Evolutionary conservation across 2,329 filamentous ascomycete genomes (phyloP).

Genomic region (Pseudocercospora fuligena): DNA sequence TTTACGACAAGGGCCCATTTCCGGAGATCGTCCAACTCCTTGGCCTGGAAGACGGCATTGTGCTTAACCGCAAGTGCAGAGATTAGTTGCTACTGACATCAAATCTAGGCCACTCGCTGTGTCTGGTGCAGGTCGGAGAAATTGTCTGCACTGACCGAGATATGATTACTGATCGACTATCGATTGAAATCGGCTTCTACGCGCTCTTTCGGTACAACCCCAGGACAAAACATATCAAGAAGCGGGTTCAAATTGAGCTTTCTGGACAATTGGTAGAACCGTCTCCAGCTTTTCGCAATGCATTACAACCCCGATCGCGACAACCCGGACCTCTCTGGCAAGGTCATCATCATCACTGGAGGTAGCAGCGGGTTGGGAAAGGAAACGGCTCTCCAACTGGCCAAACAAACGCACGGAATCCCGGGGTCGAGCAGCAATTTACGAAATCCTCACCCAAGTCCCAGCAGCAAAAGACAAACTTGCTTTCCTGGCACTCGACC

Average conservation of each 20-base stretch:
- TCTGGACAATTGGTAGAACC: too few relatives aligned
- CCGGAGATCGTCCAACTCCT: background rate
- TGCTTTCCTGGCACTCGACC: conserved; percentile 37
- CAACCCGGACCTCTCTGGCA: background rate
- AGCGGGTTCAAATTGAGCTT: too few relatives aligned
- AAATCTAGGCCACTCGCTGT: too few relatives aligned
- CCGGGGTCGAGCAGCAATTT: conserved; percentile 51
- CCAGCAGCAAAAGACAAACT: conserved; percentile 43
- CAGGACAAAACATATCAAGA: too few relatives aligned
- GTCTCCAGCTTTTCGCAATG: background rate
- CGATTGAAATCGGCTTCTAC: too few relatives aligned
- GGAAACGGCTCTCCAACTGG: conserved; percentile 52
- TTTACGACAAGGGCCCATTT: background rate
- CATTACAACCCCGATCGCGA: background rate
- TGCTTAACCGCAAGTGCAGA: background rate
- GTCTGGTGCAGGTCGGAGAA: too few relatives aligned
- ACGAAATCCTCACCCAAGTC: conserved; percentile 43
- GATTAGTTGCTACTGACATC: background rate
- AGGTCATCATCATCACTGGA: conserved; percentile 44
- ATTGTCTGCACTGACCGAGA: too few relatives aligned
- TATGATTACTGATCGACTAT: too few relatives aligned
- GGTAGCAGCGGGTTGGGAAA: conserved; percentile 41
- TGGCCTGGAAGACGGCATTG: background rate
- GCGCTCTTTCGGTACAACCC: too few relatives aligned
- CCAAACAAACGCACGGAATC: conserved; percentile 54